Base-by-base conservation (phyloP, 495 filamentous ascomycete species). In the Neurospora discreta region DNA sequence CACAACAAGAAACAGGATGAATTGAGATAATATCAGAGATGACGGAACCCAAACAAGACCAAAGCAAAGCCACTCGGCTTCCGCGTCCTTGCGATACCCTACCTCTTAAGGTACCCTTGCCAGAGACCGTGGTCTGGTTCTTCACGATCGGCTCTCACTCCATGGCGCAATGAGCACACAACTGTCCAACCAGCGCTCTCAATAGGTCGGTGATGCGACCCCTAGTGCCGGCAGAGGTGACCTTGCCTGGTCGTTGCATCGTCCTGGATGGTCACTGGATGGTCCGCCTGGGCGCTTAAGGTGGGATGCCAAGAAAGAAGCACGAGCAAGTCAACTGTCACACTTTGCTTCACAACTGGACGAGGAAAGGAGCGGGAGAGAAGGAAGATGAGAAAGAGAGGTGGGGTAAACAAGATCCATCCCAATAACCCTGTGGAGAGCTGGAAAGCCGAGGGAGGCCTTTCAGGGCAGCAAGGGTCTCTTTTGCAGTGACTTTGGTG, bases 251-350 rank as follows among this genome's bases (percentile, higher is more conserved):
- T 60, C 23, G 52, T 60, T 60, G 52, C 52, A 33, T 33, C 26
- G 52, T 60, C 52, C 52, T 60, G 52, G 52, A 60, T 70, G 26
- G 69, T 33, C 60, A 73, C 68, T 69, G 39, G 46, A 39, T 73
- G 69, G 46, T 68, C 44, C 13, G 67, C 72, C 20, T 75, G 68
- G 76, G 76, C 76, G 76, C 76, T 78, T 78, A 78, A 76, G 65
- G 76, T 74, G 76, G 71, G 71, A 75, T 77, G 74, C 18, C 69
- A 69, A 39, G 33, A 69, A 52, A 23, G 44, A 52, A 52, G 20
- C 44, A 26, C 11, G 44, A 71, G 42, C 36, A 44, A n/a, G 69
- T 15, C 10, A 60, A 60, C 23, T 18, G 52, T 60, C 52, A 60
- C 52, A 30, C 52, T 60, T 30, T 30, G 4, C 6, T 36, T 36